A percentile compares a stretch with the other conserved stretches of the same genome.
Conservation (phyloP, 768 basidiomycete genomes). For the Mycena olivaceomarginata region DNA sequence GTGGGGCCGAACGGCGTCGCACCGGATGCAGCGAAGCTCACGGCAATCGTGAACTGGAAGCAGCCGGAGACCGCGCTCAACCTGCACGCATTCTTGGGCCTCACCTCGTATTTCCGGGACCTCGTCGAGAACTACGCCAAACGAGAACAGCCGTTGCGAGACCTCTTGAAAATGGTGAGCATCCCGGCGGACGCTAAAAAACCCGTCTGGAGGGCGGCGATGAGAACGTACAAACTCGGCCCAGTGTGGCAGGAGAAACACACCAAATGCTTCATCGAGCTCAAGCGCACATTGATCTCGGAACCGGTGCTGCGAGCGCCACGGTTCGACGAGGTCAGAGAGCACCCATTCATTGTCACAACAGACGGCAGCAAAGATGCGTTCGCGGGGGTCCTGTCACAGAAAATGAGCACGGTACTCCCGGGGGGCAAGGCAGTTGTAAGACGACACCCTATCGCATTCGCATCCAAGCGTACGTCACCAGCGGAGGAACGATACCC, state of each 20-base stretch:
- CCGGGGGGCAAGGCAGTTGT: no score
- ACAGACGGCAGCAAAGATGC: constrained; percentile 51
- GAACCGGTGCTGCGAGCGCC: background rate
- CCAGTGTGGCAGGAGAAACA: background rate
- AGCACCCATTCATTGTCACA: constrained; percentile 50
- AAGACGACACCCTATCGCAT: no score
- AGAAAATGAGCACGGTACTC: constrained; percentile 29
- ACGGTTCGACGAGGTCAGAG: constrained; percentile 40
- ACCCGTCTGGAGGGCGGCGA: background rate
- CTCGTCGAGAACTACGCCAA: constrained; percentile 47
- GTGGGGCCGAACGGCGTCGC: no score
- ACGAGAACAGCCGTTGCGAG: constrained; percentile 52
- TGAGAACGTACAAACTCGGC: background rate
- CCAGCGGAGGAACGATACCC: no score
- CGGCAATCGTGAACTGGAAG: no score
- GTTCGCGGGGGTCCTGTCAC: constrained; percentile 50
- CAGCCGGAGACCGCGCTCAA: no score
- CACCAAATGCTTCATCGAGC: background rate
- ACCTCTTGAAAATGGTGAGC: background rate
- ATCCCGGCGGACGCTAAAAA: background rate
- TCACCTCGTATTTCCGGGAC: no score
- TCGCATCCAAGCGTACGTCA: no score
- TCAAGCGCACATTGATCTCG: background rate
- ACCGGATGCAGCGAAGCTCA: no score
- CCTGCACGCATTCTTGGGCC: no score